Base-by-base conservation (phyloP, 352 stramenopile genomes). In the Blastocystis sp. region DNA sequence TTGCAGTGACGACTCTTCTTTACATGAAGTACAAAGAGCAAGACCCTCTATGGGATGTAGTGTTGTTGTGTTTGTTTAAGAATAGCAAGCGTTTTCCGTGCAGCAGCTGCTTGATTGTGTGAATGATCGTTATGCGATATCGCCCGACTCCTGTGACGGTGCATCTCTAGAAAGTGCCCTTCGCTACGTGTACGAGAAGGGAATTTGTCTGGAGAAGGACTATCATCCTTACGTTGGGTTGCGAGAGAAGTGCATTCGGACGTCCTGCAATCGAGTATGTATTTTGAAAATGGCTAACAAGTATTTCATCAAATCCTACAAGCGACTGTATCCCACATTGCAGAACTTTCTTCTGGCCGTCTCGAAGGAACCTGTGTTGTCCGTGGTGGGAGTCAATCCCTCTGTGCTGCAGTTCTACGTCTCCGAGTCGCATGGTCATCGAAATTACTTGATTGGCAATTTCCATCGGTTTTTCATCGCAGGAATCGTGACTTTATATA, bases 111-210 rank as follows among this genome's bases (percentile, higher is more conserved):
- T 80, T 5, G 70, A 80, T 20, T 80, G 70, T 41, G 70, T 80
- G 6, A 41, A 50, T 15, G 70, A 80, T 41, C 11, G 70, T 34
- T 26, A 41, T 37, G 70, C 70, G 41, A 18, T 23, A 3, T 61
- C 50, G 34, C 70, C 70, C 15, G 50, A 80, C 54, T 50, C 70
- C 23, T 80, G 70, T 29, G 70, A 80, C n/a, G 70, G 70, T 41
- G 70, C 70, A 43, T 80, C 70, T 0, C 43, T 64, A 26, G 70
- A 80, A 34, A 80, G 70, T 41, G 70, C 70, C 39, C 70, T 80
- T 34, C 70, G 70, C 70, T 80, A 80, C 34, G 70, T 80, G 4
- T 80, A 61, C 54, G 70, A 80, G 26, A 80, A 80, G n/a, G 70
- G 70, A 1, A 6, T 80, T 13, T 80, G 70, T 39, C 54, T 80